Conservation (phyloP, 495 filamentous ascomycete species). For the Neurospora sp. region DNA sequence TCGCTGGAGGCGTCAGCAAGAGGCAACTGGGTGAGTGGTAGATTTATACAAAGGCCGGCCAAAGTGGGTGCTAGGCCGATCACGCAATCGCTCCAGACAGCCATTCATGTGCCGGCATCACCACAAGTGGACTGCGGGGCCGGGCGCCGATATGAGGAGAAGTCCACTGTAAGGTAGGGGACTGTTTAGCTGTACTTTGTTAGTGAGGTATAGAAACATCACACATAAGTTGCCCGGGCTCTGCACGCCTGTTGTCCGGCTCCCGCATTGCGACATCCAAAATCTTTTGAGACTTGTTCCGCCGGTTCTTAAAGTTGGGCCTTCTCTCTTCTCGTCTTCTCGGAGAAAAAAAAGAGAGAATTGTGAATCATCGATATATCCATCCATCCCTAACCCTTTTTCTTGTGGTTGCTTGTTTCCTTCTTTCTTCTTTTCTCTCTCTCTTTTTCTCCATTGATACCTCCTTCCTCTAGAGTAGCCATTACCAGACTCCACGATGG, state of each 20-base stretch:
- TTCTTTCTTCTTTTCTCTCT: neutral
- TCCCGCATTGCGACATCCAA: neutral
- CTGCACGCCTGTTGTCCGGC: neutral
- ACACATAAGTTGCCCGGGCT: neutral
- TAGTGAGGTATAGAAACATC: neutral
- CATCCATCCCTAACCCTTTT: neutral
- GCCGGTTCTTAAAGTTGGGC: constrained; percentile 9
- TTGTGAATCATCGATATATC: constrained; percentile 1
- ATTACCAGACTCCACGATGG: constrained; percentile 19
- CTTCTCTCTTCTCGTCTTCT: neutral
- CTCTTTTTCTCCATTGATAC: neutral
- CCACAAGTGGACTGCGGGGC: constrained; percentile 14
- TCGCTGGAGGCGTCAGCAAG: constrained; percentile 16
- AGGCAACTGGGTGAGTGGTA: constrained; percentile 11
- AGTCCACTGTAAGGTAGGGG: neutral
- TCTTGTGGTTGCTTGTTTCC: neutral
- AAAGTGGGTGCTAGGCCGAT: constrained; percentile 17
- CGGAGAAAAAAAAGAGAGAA: neutral
- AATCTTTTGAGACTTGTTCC: neutral
- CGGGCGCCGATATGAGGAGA: constrained; percentile 9
- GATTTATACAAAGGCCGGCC: neutral
- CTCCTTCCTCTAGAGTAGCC: neutral
- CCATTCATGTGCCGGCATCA: neutral
- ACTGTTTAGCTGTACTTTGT: neutral
- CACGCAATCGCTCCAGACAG: constrained; percentile 21